Base-by-base conservation (phyloP, 768 basidiomycete genomes). In the Amanita pseudoporphyria region DNA sequence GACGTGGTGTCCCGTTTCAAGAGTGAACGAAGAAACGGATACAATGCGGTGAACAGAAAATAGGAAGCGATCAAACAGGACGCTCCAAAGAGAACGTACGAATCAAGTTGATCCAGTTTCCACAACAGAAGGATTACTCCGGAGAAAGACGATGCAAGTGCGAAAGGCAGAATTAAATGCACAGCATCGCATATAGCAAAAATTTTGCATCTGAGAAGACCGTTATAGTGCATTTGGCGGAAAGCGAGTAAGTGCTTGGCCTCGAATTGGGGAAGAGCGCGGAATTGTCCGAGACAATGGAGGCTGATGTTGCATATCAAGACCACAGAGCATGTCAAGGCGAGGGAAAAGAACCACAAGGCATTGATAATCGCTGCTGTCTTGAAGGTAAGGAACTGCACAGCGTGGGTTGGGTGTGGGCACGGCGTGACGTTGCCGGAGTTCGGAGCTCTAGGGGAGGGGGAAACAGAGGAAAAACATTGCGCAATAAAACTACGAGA, bases 171-270 rank as follows among this genome's bases (percentile, higher is more conserved):
- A 6, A 46, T 14, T 10, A 46, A 3, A n/a, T 31, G 45, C 21
- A 46, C n/a, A 5, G 22, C 22, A n/a, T 46, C 33, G 21, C 45
- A 46, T 1, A 46, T 46, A 14, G 4, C 14, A n/a, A 46, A 46
- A 33, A 46, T 7, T 14, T 33, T 24, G 10, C 45, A 36, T 24
- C 21, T 31, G 21, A 19, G 33, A 9, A 46, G 13, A 13, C 19
- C 19, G 13, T 35, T 33, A n/a, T 46, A 46, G 16, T 19, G 45
- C 30, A 46, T 46, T 22, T 46, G 45, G n/a, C 45, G 45, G 22
- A 46, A 46, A 24, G 47, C 47, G 3, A 48, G 24, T 63, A 21
- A 18, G 53, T 48, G 33, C 28, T 46, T 46, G 32, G 26, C n/a
- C 3, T 37, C 35, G 45, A 47, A 37, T 28, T 47, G 45, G 5